A percentile compares a stretch with the other conserved stretches of the same genome.
Conservation (phyloP, 148 eudicot genomes). For the Drosera capensis region DNA sequence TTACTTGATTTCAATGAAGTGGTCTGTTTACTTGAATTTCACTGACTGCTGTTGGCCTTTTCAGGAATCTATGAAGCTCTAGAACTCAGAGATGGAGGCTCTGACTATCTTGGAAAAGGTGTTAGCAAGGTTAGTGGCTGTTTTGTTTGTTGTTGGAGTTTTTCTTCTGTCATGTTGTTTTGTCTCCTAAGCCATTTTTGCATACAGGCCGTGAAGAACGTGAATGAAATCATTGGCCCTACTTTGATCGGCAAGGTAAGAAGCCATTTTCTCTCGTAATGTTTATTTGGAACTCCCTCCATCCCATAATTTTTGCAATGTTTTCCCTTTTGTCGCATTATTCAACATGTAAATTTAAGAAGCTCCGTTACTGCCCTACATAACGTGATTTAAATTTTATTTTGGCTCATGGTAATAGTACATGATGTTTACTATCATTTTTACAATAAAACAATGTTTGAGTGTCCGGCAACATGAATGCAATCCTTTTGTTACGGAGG, state of each 20-base stretch:
- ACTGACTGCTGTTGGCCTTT: constrained; percentile 4
- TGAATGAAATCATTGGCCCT: constrained; percentile 71
- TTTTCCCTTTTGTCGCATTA: too few relatives aligned
- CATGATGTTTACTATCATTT: too few relatives aligned
- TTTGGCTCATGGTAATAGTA: too few relatives aligned
- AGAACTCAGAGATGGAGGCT: constrained; percentile 90
- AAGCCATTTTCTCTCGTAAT: neutral
- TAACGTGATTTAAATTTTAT: too few relatives aligned
- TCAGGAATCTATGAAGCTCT: constrained; percentile 89
- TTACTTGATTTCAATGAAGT: neutral
- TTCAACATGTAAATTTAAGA: neutral
- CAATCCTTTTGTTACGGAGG: neutral
- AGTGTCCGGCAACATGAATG: neutral
- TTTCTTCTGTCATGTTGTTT: neutral
- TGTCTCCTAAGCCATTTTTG: constrained; percentile 10
- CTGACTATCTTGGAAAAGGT: constrained; percentile 90
- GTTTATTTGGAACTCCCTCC: neutral
- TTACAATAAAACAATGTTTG: neutral
- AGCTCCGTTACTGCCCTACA: neutral
- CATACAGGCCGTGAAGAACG: constrained; percentile 76
- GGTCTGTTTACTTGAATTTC: neutral
- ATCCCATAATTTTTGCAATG: too few relatives aligned
- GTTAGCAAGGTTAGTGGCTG: constrained; percentile 60
- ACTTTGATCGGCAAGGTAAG: constrained; percentile 80
- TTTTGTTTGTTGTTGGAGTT: constrained; percentile 5